A percentile compares a stretch with the other conserved stretches of the same genome.
These are phyloP conservation scores for Meyerozyma athensensis DNA, from an alignment of 1,139 yeast species.

Conservation along the genomic window DNA sequence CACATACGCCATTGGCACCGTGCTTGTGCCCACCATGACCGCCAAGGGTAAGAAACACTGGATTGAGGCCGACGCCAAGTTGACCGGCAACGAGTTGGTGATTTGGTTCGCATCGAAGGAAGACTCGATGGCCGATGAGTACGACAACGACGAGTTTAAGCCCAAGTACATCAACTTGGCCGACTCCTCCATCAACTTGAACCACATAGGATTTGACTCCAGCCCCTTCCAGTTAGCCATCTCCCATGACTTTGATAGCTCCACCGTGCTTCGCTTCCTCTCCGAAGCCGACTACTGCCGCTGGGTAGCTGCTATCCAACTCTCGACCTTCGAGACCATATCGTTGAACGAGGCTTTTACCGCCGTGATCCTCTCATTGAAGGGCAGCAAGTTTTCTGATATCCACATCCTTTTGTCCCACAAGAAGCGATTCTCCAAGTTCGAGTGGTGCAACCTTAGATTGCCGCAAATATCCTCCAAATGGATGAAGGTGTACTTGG, in stretches of 20 bases:
- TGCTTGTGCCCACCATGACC: constrained; percentile 21
- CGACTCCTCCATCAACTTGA: constrained; percentile 33
- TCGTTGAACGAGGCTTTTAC: constrained; percentile 54
- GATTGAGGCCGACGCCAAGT: constrained; percentile 38
- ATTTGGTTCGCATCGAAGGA: constrained; percentile 38
- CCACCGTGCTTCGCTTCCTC: constrained; percentile 30
- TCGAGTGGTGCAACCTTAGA: constrained; percentile 54
- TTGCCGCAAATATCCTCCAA: constrained; percentile 52
- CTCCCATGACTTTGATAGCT: constrained; percentile 33
- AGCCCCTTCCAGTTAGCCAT: constrained; percentile 13
- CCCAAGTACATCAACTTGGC: constrained; percentile 48
- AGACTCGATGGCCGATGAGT: constrained; percentile 17
- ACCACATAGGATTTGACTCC: constrained; percentile 1
- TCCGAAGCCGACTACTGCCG: constrained; percentile 27
- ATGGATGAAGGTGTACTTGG: constrained; percentile 51
- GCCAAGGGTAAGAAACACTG: constrained; percentile 20
- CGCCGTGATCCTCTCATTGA: constrained; percentile 52
- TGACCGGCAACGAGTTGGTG: constrained; percentile 50
- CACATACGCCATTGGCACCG: constrained; percentile 31
- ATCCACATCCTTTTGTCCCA: constrained; percentile 47
- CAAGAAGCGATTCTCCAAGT: constrained; percentile 39
- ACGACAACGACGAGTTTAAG: constrained; percentile 29
- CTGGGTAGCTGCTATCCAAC: constrained; percentile 44
- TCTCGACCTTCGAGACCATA: constrained; percentile 46
- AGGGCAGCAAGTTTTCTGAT: constrained; percentile 50